Base-by-base conservation (phyloP, 2,329 filamentous ascomycete genomes). In the Penicillium freii region DNA sequence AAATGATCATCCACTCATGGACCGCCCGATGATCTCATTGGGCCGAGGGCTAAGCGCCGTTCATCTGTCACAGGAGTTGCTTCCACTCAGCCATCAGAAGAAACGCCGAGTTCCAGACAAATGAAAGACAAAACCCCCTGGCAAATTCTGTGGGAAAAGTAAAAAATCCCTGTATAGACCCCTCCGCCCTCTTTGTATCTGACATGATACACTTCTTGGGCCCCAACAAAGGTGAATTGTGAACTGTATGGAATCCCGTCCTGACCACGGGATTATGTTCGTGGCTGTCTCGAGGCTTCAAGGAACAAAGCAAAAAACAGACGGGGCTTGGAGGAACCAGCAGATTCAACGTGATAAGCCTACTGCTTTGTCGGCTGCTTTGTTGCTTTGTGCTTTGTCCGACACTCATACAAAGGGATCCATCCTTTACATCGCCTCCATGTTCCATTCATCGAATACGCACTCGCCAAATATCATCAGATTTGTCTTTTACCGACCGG, bases 41-140 rank as follows among this genome's bases (percentile, higher is more conserved):
- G 54, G 11, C 27, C 29, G 42, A 36, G 25, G 34, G 50, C 49
- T 53, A 57, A 57, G 54, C 54, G 54, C 54, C 50, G 29, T 36
- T 48, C 54, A 52, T 52, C 48, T 56, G 54, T 56, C 54, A 56
- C 54, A 56, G 36, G 34, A 53, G n/a, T n/a, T 50, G 9, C 47
- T 46, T 17, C 49, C n/a, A 55, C 46, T 21, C 52, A 54, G 51
- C 11, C 43, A 54, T 27, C 19, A 25, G 36, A 34, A 52, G 48
- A 57, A 53, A 49, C 54, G 54, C 54, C 54, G n/a, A 29, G 48
- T 36, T 56, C 29, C 19, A 53, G 23, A 46, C 48, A 46, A 34
- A 52, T 52, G 39, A 38, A 46, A 54, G 27, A 38, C 46, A 45
- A 38, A 27, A 49, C 15, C 42, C 54, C 54, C 42, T 51, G 48